These are phyloP conservation scores for Gnaphalium uliginosum DNA, from an alignment of 129 eudicot species.

Conservation along the genomic window DNA sequence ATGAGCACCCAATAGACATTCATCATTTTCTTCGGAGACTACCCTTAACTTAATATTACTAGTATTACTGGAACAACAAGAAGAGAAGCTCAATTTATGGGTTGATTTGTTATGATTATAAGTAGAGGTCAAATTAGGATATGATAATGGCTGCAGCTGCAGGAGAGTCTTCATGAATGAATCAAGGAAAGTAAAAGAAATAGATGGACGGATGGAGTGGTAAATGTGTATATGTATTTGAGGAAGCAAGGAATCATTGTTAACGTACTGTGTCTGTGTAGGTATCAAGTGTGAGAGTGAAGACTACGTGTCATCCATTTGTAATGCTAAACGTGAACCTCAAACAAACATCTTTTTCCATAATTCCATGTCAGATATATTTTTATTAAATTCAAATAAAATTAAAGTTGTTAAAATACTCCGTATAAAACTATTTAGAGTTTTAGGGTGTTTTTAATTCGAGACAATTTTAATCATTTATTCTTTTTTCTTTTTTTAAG, in stretches of 20 bases:
- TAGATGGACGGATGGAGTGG: not conserved
- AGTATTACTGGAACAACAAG: too few species aligned
- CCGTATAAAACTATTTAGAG: too few species aligned
- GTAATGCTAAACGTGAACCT: conserved; percentile 10
- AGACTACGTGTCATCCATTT: not conserved
- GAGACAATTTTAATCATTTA: too few species aligned
- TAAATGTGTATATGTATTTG: conserved; percentile 1
- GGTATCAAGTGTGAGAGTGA: not conserved
- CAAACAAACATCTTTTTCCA: not conserved
- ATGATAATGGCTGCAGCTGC: not conserved
- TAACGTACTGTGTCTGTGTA: not conserved
- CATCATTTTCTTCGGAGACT: conserved; percentile 34
- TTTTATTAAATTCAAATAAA: too few species aligned
- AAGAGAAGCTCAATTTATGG: not conserved
- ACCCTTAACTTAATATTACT: conserved; percentile 17
- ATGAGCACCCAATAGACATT: conserved; percentile 40
- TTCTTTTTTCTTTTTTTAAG: too few species aligned
- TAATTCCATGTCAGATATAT: too few species aligned
- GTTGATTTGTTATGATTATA: not conserved
- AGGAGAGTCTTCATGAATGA: conserved; percentile 10
- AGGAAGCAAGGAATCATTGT: conserved; percentile 18
- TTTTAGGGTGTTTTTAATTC: too few species aligned
- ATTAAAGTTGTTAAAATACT: too few species aligned
- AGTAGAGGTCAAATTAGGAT: conserved; percentile 9
- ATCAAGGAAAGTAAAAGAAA: not conserved